Percentiles rank a stretch among this genome's conserved stretches.
phyloP scores from a whole-genome alignment of 164 flowering plant genomes.

The Akebia trifoliata region DNA sequence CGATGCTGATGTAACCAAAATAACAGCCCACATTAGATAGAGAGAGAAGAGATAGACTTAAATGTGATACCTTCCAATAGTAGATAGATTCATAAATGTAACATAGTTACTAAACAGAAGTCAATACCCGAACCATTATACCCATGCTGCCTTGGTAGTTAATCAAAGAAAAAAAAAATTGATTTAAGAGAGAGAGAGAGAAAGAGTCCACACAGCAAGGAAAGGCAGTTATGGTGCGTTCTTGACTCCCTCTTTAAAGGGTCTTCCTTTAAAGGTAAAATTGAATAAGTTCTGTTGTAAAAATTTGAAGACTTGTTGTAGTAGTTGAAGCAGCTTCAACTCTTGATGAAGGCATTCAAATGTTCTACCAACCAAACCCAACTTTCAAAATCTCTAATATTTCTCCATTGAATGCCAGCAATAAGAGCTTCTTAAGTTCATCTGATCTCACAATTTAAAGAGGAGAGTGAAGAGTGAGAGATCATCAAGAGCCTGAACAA shows the following conservation, averaged over 20 bases:
- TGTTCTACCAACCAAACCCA: conserved; percentile 37
- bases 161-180: neutral
- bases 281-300: conserved; percentile 7
- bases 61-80: too few relatives aligned
- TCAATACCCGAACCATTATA: conserved; percentile 28
- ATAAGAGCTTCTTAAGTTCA: conserved; percentile 15
- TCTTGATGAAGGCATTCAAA: conserved; percentile 57
- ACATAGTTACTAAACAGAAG: conserved; percentile 12
- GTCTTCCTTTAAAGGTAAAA: conserved; percentile 4
- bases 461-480: conserved; percentile 10
- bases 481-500: conserved; percentile 35
- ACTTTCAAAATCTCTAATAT: conserved; percentile 8
- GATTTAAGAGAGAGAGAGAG: neutral
- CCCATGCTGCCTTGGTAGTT: conserved; percentile 13
- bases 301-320: conserved; percentile 17
- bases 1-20: too few relatives aligned
- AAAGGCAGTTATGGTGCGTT: conserved; percentile 62
- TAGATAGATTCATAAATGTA: conserved; percentile 5
- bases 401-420: conserved; percentile 27
- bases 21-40: too few relatives aligned
- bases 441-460: conserved; percentile 33
- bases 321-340: conserved; percentile 32
- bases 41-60: too few relatives aligned
- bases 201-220: conserved; percentile 5
- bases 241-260: conserved; percentile 57